Evolutionary conservation across 805 yeast genomes (phyloP).

Genomic region (Metschnikowia lachancei): DNA sequence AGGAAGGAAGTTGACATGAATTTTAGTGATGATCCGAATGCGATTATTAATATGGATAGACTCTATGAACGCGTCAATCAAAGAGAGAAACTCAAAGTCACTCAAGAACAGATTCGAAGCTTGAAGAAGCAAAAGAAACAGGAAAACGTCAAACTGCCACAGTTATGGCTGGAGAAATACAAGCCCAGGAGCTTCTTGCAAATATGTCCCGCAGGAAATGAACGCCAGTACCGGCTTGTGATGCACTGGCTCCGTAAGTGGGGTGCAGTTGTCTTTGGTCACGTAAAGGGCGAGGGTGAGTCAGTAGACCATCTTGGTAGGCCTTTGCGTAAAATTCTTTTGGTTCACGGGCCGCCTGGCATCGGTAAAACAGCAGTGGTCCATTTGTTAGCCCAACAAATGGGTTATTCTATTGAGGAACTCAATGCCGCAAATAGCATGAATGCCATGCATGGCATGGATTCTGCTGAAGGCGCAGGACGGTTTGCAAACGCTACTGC

Average conservation of each 20-base stretch:
- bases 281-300: conserved; percentile 13
- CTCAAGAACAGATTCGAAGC: conserved; percentile 4
- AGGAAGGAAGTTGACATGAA: neutral
- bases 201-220: conserved; percentile 46
- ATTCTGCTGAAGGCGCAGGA: conserved; percentile 14
- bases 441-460: conserved; percentile 32
- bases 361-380: conserved; percentile 89
- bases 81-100: conserved; percentile 13
- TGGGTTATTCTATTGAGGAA: conserved; percentile 78
- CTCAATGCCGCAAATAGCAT: conserved; percentile 66
- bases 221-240: conserved; percentile 36
- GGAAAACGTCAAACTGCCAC: conserved; percentile 2
- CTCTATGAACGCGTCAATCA: conserved; percentile 18
- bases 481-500: conserved; percentile 25
- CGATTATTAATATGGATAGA: conserved; percentile 17
- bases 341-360: conserved; percentile 92
- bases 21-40: conserved; percentile 12
- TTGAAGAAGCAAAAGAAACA: neutral
- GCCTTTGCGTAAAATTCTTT: conserved; percentile 54
- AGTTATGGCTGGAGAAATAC: conserved; percentile 42
- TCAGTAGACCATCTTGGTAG: conserved; percentile 33
- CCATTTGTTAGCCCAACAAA: conserved; percentile 76
- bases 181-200: conserved; percentile 35
- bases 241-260: conserved; percentile 43
- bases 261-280: conserved; percentile 34